phyloP scores from a whole-genome alignment of 2,329 filamentous ascomycete species.

The Exophiala calicioides region DNA sequence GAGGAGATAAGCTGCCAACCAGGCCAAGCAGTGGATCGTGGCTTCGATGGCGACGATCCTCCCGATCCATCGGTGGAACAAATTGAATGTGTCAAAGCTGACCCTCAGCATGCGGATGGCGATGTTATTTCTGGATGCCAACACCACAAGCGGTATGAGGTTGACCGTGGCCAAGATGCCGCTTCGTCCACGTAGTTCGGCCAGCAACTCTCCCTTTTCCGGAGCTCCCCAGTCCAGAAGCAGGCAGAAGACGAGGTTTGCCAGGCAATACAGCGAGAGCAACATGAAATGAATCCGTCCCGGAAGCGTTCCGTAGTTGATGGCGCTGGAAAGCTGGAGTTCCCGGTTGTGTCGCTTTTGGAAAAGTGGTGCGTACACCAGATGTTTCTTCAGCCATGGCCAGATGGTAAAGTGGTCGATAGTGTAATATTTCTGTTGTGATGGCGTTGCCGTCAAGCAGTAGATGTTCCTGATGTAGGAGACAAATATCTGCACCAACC shows the following conservation, averaged over 20 bases:
- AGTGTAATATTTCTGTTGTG: conserved; percentile 49
- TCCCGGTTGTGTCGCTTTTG: conserved; percentile 75
- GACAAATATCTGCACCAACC: conserved; percentile 46
- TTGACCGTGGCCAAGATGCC: conserved; percentile 84
- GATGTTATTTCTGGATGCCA: conserved; percentile 91
- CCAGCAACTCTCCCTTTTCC: conserved; percentile 61
- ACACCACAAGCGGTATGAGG: conserved; percentile 85
- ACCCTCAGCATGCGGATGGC: conserved; percentile 79
- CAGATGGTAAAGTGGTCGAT: conserved; percentile 44
- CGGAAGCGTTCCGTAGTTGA: conserved; percentile 75
- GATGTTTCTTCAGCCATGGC: conserved; percentile 48
- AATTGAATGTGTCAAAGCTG: conserved; percentile 96
- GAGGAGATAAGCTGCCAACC: conserved; percentile 72
- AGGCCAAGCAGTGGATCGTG: conserved; percentile 70
- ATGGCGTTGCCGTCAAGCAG: conserved; percentile 38
- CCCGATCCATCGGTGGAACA: conserved; percentile 81
- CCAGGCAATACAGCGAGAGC: conserved; percentile 65
- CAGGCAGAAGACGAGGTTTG: conserved; percentile 73
- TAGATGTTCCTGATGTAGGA: conserved; percentile 48
- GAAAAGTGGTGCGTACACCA: conserved; percentile 66
- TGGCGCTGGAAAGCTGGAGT: conserved; percentile 65
- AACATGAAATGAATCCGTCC: conserved; percentile 75
- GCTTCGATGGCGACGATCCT: conserved; percentile 72
- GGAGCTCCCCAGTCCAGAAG: conserved; percentile 47
- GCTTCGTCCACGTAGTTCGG: conserved; percentile 81